Conservation (phyloP, 768 basidiomycete genomes). For the Russula foetens region DNA sequence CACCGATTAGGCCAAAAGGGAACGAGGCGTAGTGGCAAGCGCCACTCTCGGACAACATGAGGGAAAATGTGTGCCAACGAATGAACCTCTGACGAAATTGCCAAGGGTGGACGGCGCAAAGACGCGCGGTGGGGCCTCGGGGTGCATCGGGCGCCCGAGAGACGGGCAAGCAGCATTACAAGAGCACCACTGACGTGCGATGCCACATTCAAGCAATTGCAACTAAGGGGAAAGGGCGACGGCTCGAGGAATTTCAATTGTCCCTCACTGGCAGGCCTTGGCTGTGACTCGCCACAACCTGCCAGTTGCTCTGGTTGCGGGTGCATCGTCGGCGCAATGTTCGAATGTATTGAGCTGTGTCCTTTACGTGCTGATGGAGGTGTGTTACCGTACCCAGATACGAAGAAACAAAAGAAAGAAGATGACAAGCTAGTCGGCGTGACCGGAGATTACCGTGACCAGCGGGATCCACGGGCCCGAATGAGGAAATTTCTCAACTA, state of each 20-base stretch:
- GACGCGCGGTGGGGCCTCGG: not conserved
- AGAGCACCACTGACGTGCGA: no score
- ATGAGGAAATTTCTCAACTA: no score
- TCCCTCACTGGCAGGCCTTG: no score
- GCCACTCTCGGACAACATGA: not conserved
- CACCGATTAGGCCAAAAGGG: not conserved
- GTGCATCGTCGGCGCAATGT: not conserved
- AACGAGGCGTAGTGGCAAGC: not conserved
- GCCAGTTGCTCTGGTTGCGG: not conserved
- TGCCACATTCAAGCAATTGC: not conserved
- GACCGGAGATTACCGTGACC: no score
- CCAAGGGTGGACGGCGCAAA: not conserved
- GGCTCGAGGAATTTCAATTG: no score
- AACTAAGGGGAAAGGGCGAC: not conserved
- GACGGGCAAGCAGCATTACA: not conserved
- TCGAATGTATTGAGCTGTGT: not conserved
- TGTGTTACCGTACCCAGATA: no score
- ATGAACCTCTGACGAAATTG: not conserved
- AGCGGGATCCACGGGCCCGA: no score
- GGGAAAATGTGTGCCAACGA: not conserved
- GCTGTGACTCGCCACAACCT: not conserved
- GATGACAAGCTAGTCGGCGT: no score
- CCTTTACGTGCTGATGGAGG: not conserved
- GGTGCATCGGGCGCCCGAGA: not conserved
- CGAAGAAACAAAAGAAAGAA: no score